Base-by-base conservation (phyloP, 2,329 filamentous ascomycete genomes). In the Alternaria sp. region DNA sequence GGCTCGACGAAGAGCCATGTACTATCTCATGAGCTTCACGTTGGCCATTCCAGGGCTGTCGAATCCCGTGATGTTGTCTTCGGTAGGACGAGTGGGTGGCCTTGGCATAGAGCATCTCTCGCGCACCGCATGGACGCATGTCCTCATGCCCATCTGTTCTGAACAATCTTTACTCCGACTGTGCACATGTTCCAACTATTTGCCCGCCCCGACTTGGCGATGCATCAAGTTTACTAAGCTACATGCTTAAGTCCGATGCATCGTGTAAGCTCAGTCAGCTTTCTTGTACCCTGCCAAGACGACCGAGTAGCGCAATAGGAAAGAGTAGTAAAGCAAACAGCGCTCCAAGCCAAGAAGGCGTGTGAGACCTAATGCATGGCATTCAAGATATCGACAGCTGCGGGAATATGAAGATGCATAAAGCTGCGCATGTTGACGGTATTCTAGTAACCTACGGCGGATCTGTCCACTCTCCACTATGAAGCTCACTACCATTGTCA, bases 371-470 rank as follows among this genome's bases (percentile, higher is more conserved):
- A 23, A 25, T 20, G 20, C 11, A 45, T 44, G 11, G 1, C 2
- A 0, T 20, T 2, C 10, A 20, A 14, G 43, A 12, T 44, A 21
- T 44, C 1, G 43, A 21, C 0, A 5, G 1, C 18, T 44, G 2
- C 3, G 43, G 1, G 1, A 0, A 44, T 14, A 6, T 21, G 20
- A 46, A 5, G 4, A 46, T 14, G 23, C 21, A 46, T 46, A 46
- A 46, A 46, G 44, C 21, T n/a, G 21, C 44, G 2, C 20, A 23
- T 15, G 4, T 4, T n/a, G 21, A 46, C 44, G 4, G 12, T 3
- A 4, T 15, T 46, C 2, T 46, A 7, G 12, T 46, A 0, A 15
- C 2, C 6, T 23, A 46, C 21, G 0, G 20, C 0, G 0, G 1
- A 25, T 46, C 12, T 23, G 4, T 0, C 20, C 0, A 23, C 7